phyloP scores from a whole-genome alignment of 352 stramenopile species.

The Peronospora farinosa region DNA sequence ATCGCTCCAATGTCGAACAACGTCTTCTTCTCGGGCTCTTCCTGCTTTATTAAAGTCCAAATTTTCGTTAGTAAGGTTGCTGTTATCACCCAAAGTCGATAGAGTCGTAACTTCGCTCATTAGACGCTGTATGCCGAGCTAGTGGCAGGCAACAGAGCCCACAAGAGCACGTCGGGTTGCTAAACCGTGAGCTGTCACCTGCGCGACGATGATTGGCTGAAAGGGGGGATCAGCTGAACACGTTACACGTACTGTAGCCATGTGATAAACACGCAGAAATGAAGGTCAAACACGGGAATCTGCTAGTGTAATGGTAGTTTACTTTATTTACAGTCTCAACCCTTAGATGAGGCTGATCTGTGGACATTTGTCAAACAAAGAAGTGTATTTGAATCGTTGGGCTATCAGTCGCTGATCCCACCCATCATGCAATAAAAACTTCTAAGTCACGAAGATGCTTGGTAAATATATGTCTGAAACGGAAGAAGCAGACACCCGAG shows the following conservation, averaged over 20 bases:
- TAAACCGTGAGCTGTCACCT: no score
- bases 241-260: conserved; percentile 17
- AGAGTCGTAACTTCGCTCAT: neutral
- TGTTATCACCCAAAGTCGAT: conserved; percentile 5
- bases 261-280: conserved; percentile 10
- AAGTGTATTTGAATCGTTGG: no score
- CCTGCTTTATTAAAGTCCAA: neutral
- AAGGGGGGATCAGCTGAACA: no score
- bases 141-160: conserved; percentile 10
- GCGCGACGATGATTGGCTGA: no score
- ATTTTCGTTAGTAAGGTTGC: neutral
- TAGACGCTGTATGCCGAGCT: conserved; percentile 17
- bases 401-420: no score
- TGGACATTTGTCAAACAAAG: no score
- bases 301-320: no score
- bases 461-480: neutral
- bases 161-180: conserved; percentile 17
- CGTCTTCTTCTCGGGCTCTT: conserved; percentile 11
- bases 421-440: no score
- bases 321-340: no score
- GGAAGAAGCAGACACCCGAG: neutral
- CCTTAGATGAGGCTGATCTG: no score
- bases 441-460: neutral
- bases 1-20: conserved; percentile 3
- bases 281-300: conserved; percentile 9